These are phyloP conservation scores for Pleurotus pulmonarius DNA, from an alignment of 768 basidiomycete genomes.

Conservation along the genomic window DNA sequence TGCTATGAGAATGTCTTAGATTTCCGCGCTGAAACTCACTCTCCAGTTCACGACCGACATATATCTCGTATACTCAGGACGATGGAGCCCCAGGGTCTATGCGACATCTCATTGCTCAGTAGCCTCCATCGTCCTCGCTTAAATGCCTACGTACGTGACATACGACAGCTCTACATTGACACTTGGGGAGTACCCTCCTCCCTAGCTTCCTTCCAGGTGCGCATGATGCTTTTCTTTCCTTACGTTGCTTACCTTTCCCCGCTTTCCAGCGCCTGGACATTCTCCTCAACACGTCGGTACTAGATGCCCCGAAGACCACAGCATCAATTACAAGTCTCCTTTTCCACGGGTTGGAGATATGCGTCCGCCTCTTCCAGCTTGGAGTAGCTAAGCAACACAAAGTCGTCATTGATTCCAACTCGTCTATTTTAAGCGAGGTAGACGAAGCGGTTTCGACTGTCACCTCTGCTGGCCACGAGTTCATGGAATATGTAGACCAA, in stretches of 20 bases:
- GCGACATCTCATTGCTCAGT: background rate
- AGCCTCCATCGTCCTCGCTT: background rate
- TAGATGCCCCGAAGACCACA: background rate
- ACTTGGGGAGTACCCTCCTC: background rate
- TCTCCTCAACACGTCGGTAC: background rate
- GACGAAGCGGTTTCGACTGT: background rate
- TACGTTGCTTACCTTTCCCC: background rate
- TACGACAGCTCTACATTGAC: background rate
- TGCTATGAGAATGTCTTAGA: conserved; percentile 22
- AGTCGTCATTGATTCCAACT: background rate
- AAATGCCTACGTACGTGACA: background rate
- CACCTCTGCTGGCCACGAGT: background rate
- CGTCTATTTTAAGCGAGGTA: background rate
- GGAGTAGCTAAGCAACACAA: background rate
- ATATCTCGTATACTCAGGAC: conserved; percentile 12
- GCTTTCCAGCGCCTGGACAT: background rate
- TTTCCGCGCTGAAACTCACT: conserved; percentile 33
- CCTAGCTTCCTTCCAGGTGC: background rate
- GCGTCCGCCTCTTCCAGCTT: background rate
- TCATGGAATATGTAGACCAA: background rate
- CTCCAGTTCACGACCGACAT: conserved; percentile 25
- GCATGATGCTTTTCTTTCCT: too few relatives aligned
- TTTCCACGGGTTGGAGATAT: conserved; percentile 1
- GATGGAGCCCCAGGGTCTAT: background rate
- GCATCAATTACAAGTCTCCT: background rate